These are phyloP conservation scores for Colletotrichum tabaci DNA, from an alignment of 2,329 filamentous ascomycete genomes.

Conservation along the genomic window DNA sequence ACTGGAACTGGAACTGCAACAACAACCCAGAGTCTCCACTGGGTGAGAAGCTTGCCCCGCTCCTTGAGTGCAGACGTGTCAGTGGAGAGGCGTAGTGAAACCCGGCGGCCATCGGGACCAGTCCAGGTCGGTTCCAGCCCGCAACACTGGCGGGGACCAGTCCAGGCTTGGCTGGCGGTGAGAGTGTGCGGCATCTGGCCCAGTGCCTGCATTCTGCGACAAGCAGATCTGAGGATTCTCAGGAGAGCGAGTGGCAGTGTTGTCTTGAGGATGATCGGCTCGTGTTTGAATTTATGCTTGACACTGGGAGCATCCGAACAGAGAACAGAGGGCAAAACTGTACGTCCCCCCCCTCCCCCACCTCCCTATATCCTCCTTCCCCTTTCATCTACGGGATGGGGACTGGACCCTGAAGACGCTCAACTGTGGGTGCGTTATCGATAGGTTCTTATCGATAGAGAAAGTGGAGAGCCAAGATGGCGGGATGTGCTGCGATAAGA, in stretches of 20 bases:
- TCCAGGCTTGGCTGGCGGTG: conserved; percentile 40
- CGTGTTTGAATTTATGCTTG: conserved; percentile 39
- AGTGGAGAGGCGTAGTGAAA: conserved; percentile 34
- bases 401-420: conserved; percentile 29
- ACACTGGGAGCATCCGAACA: conserved; percentile 37
- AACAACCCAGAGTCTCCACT: conserved; percentile 10
- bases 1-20: background rate
- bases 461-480: conserved; percentile 20
- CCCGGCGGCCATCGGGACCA: conserved; percentile 20
- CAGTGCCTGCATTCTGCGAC: conserved; percentile 32
- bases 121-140: conserved; percentile 30
- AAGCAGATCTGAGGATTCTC: conserved; percentile 13
- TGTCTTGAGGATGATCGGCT: conserved; percentile 24
- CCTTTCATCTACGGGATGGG: conserved; percentile 30
- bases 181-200: conserved; percentile 23
- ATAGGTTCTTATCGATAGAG: background rate
- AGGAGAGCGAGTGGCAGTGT: conserved; percentile 21
- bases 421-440: conserved; percentile 5
- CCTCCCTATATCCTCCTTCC: conserved; percentile 14
- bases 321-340: conserved; percentile 35
- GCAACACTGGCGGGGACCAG: conserved; percentile 14
- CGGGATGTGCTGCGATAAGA: conserved; percentile 34
- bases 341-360: background rate
- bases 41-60: conserved; percentile 25
- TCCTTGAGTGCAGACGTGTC: conserved; percentile 31